Base-by-base conservation (phyloP, 2,329 filamentous ascomycete species). In the Tolypocladium paradoxum region DNA sequence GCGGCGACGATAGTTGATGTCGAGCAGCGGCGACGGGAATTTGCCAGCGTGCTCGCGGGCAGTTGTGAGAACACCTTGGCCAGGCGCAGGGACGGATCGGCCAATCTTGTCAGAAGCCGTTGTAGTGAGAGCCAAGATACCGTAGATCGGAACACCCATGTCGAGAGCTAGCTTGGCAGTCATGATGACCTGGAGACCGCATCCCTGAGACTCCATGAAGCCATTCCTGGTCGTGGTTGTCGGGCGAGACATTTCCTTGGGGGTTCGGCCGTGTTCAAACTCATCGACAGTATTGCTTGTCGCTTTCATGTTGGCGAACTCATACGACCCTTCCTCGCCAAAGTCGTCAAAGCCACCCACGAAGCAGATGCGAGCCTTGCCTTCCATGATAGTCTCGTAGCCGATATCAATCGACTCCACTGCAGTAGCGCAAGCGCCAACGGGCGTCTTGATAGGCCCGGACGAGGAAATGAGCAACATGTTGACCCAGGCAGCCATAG, bases 241-340 rank as follows among this genome's bases (percentile, higher is more conserved):
- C 5, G 93, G 93, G 57, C 93, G 87, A 34, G 95, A 99, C 93
- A 99, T 99, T 73, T 99, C 93, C 71, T 85, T 83, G 14, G 93
- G 92, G 49, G 93, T 97, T 60, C 93, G 89, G 48, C 93, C 93
- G 65, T 97, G 93, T 11, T 85, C 90, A 62, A 99, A 89, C 70
- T 99, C 95, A 61, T 97, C 91, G 56, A 96, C 87, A 29, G 92
- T 91, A 67, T 97, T 99, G 81, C 91, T 96, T 53, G 93, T 99
- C 55, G 93, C 93, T 75, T 96, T 95, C 93, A 99, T 99, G 78
- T 99, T 99, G 77, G 93, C 93, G 70, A 99, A 99, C 72, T 99
- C 93, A 67, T 96, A 99, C 1, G 93, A 99, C 51, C 93, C 95
- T 74, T 99, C 93, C 74, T 99, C 93, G 65, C 95, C 90, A 77